These are phyloP conservation scores for Setaria italica DNA, from an alignment of 202 grass and related monocot species.

Conservation along the genomic window DNA sequence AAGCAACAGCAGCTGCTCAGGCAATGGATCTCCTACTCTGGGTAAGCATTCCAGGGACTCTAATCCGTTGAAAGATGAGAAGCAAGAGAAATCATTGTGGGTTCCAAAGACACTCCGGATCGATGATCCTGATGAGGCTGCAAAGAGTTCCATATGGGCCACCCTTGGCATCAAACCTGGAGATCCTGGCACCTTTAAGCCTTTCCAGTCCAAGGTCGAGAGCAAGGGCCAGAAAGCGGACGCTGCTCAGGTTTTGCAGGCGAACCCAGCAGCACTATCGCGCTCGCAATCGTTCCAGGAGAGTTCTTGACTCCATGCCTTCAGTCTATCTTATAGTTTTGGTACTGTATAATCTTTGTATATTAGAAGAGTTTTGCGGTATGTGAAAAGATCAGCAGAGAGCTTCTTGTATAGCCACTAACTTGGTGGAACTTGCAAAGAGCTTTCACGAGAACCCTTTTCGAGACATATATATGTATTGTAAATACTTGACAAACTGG, in stretches of 20 bases:
- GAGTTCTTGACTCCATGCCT: conserved; percentile 48
- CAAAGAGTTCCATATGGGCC: conserved; percentile 96
- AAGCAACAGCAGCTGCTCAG: conserved; percentile 73
- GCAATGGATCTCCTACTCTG: conserved; percentile 75
- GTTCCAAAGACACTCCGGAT: conserved; percentile 94
- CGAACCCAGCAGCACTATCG: conserved; percentile 85
- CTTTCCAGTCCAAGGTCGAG: conserved; percentile 60
- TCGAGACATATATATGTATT: conserved; percentile 19
- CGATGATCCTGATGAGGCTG: conserved; percentile 90
- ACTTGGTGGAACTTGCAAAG: conserved; percentile 45
- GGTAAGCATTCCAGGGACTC: conserved; percentile 92
- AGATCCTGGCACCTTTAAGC: conserved; percentile 73
- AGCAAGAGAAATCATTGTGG: conserved; percentile 80
- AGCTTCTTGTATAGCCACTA: conserved; percentile 52
- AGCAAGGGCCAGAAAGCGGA: conserved; percentile 56
- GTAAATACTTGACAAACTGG: conserved; percentile 58
- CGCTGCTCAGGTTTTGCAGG: conserved; percentile 60
- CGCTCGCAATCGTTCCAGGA: conserved; percentile 87
- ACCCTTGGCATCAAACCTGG: conserved; percentile 93
- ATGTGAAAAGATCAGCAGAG: conserved; percentile 24
- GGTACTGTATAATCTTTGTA: conserved; percentile 50
- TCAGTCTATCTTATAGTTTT: conserved; percentile 37
- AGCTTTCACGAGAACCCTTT: conserved; percentile 49
- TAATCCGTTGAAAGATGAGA: conserved; percentile 56
- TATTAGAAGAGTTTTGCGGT: conserved; percentile 35